These are phyloP conservation scores for Vinca minor DNA, from an alignment of 257 asterid genomes.

Conservation along the genomic window DNA sequence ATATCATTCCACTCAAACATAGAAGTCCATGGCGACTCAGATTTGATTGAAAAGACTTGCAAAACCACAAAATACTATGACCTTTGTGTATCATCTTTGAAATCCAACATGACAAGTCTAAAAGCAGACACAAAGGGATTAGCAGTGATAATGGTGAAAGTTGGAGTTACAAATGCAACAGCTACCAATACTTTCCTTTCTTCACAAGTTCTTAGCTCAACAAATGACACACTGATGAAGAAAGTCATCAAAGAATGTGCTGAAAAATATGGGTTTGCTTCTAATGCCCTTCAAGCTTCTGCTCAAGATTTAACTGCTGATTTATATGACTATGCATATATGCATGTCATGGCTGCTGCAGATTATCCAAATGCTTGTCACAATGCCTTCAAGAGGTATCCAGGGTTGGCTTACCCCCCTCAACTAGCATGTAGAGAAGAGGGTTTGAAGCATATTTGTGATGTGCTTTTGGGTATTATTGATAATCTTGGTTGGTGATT, in stretches of 20 bases:
- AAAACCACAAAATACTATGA: constrained; percentile 60
- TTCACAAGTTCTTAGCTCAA: constrained; percentile 19
- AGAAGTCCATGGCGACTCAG: constrained; percentile 20
- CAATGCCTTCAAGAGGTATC: constrained; percentile 39
- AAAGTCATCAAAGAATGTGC: constrained; percentile 55
- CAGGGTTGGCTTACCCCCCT: constrained; percentile 45
- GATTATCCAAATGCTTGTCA: constrained; percentile 77
- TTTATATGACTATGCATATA: constrained; percentile 67
- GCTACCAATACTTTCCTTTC: constrained; percentile 57
- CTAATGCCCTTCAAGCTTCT: constrained; percentile 48
- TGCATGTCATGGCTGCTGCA: constrained; percentile 79
- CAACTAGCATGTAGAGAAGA: constrained; percentile 55
- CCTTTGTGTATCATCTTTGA: constrained; percentile 61
- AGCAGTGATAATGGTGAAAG: constrained; percentile 50
- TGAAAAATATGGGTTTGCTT: constrained; percentile 51
- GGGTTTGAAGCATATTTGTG: constrained; percentile 68
- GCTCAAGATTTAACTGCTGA: constrained; percentile 46
- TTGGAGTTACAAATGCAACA: constrained; percentile 58
- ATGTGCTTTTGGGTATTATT: constrained; percentile 63
- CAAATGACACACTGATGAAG: constrained; percentile 34
- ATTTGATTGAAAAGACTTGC: constrained; percentile 63
- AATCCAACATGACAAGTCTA: constrained; percentile 43
- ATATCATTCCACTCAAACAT: constrained; percentile 16
- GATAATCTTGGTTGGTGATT: constrained; percentile 33
- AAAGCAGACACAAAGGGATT: constrained; percentile 57